Conservation (phyloP, 2,329 filamentous ascomycete genomes). For the Trichoderma breve region DNA sequence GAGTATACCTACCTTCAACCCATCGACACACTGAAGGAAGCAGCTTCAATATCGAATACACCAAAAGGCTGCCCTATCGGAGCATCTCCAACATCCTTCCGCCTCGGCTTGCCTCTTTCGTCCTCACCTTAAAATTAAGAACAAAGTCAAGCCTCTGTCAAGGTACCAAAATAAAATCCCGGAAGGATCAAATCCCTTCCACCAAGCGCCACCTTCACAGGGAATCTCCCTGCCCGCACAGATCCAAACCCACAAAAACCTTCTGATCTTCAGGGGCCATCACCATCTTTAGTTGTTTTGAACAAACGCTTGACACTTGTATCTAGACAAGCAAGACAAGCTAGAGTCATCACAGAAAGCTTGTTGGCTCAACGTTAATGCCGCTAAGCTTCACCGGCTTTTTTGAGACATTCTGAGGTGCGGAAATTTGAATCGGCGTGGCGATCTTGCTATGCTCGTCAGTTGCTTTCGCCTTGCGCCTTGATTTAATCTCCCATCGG, state of each 20-base stretch:
- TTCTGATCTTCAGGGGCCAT: constrained; percentile 25
- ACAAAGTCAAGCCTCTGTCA: background rate
- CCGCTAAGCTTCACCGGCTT: background rate
- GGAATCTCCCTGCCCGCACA: background rate
- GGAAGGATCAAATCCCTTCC: background rate
- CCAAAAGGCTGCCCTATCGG: background rate
- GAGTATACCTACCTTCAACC: background rate
- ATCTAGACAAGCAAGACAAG: too few species aligned
- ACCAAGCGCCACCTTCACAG: background rate
- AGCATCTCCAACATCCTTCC: background rate
- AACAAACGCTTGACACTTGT: background rate
- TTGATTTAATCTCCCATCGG: background rate
- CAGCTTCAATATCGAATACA: background rate
- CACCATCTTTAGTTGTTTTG: background rate
- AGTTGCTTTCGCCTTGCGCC: background rate
- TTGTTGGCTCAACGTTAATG: constrained; percentile 5
- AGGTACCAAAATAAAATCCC: background rate
- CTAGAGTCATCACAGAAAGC: background rate
- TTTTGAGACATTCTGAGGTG: constrained; percentile 19
- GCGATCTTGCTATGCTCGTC: constrained; percentile 23
- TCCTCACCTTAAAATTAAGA: background rate
- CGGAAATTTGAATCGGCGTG: constrained; percentile 33
- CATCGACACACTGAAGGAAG: background rate
- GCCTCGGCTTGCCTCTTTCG: constrained; percentile 5
- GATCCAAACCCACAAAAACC: background rate